These are phyloP conservation scores for Glarea lozoyensis DNA, from an alignment of 495 filamentous ascomycete genomes.

Conservation along the genomic window DNA sequence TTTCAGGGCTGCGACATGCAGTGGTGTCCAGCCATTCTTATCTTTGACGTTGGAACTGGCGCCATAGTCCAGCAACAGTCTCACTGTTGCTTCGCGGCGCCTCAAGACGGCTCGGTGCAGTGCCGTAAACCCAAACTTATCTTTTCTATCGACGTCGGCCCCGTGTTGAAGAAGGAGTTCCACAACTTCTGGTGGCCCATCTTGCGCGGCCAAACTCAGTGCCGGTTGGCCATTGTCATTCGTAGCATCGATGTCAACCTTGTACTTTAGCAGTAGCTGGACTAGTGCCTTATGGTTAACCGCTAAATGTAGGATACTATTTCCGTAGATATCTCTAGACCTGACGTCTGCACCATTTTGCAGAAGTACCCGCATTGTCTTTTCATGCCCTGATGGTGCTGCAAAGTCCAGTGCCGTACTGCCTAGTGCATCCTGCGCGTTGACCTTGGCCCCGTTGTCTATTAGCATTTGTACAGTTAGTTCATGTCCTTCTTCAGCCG, in stretches of 20 bases:
- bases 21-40: neutral
- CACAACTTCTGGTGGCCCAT: neutral
- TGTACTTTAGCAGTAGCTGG: neutral
- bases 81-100: conserved; percentile 3
- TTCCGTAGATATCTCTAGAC: neutral
- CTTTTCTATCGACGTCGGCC: neutral
- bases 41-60: neutral
- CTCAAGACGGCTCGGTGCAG: conserved; percentile 19
- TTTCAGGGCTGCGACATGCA: conserved; percentile 23
- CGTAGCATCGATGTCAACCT: neutral
- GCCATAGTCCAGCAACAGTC: conserved; percentile 3
- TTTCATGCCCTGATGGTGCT: conserved; percentile 27
- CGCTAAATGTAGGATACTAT: no score
- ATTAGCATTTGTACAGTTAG: neutral
- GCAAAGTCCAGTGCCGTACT: conserved; percentile 20
- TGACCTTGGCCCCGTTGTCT: neutral
- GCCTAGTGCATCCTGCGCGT: neutral
- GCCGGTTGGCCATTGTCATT: neutral
- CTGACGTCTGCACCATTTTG: neutral
- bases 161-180: neutral
- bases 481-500: neutral
- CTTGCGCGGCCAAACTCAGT: neutral
- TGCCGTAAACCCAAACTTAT: conserved; percentile 21
- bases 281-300: no score
- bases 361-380: conserved; percentile 20